Base-by-base conservation (phyloP, 352 stramenopile genomes). In the Globisporangium nodosum region DNA sequence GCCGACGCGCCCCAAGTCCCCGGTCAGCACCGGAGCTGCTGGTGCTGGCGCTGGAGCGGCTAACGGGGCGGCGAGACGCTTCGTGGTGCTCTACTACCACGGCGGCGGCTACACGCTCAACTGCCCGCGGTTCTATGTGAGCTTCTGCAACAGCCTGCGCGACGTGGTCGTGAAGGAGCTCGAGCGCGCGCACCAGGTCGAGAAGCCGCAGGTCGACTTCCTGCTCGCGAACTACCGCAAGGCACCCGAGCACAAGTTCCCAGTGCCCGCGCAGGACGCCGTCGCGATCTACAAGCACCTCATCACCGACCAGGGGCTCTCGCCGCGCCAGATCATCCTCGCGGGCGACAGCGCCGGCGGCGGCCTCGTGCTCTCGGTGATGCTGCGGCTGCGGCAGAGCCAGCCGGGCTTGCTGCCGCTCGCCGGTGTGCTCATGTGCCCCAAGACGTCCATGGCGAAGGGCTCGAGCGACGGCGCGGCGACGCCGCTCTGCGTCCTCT, bases 201-300 rank as follows among this genome's bases (percentile, higher is more conserved):
- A 18, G 60, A 59, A 65, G 11, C 53, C 71, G 31, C 54, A 68
- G 5, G 68, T 85, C 2, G 65, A 82, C 43, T 64, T 82, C 20
- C 66, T 82, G 27, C 43, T 82, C 21, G 70, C 68, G 11, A 85
- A 81, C 61, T 85, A 82, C 52, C 72, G 64, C 42, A 82, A 82
- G 49, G 54, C 67, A 13, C 75, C 75, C n/a, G 74, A 78, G 60
- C 53, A 71, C 60, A 66, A 62, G 52, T 82, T 76, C 51, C 75
- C 75, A 13, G 52, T 70, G 2, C 68, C 74, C 37, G 54, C 63
- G 2, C 52, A 78, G 16, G 75, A 85, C 54, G 64, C 61, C 6
- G 51, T 78, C n/a, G 45, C 60, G 20, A 74, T 80, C 30, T 78
- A 78, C 49, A 65, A 78, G 42, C 67, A 81, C 42, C 45, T 85